Base-by-base conservation (phyloP, 108 stramenopile species). In the Skeletonema costatum region DNA sequence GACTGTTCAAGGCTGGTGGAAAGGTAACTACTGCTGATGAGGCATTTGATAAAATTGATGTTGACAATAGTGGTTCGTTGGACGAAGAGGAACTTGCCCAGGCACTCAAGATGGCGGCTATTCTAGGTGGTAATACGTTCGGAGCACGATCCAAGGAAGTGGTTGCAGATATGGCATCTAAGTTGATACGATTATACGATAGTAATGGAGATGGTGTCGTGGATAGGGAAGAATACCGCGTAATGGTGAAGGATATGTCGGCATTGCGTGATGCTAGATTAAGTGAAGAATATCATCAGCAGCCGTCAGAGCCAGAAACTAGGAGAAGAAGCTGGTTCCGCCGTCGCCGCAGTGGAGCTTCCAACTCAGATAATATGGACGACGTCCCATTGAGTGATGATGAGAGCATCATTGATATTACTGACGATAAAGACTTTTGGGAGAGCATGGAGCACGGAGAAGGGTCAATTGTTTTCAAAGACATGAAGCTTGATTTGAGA, bases 201-300 rank as follows among this genome's bases (percentile, higher is more conserved):
- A 58, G 75, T 6, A 87, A 96, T 79, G 91, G 90, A 9, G 90
- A 96, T 70, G 93, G 93, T 14, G 91, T 89, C 32, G 89, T 96
- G 12, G 93, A 94, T 82, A 76, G 90, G 35, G 83, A 89, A 30
- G 96, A 96, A 76, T 96, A 96, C 81, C 82, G 86, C 59, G 60
- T 64, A 9, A 87, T 96, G 93, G 92, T 96, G 14, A 82, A 87
- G 42, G 96, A 96, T 71, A 96, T 96, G 94, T 86, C 94, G 12
- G 76, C 86, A 2, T 68, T 93, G 59, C 77, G 87, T 46, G 33
- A 81, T 30, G 69, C 62, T 14, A 78, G 38, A 68, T 53, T 84
- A 32, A 17, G 56, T 35, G 68, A 78, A 42, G 78, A 80, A 21
- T 12, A 21, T 46, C 70, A 39, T 16, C 25, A 66, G 31, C 50